phyloP scores from a whole-genome alignment of 176 grass and related monocot species.

The Carex pumila region DNA sequence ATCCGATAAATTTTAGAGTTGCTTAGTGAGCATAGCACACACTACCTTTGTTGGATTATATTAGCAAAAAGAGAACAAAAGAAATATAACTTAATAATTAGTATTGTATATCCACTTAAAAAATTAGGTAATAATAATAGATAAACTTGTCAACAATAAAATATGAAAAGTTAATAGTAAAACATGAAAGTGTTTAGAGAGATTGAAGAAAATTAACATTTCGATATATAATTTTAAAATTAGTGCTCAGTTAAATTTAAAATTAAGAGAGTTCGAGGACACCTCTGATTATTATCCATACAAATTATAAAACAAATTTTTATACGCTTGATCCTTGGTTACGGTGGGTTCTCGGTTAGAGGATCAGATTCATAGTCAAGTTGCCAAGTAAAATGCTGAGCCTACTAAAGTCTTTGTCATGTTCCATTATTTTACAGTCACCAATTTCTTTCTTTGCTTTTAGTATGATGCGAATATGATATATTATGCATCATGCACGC shows the following conservation, averaged over 20 bases:
- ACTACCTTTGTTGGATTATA: too few species aligned
- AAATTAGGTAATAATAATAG: too few species aligned
- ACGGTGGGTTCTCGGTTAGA: neutral
- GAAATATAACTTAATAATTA: too few species aligned
- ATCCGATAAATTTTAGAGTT: too few species aligned
- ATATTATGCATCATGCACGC: neutral
- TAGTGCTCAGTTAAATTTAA: neutral
- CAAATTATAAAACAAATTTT: neutral
- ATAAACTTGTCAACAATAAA: too few species aligned
- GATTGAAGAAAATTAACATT: too few species aligned
- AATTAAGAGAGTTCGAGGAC: neutral
- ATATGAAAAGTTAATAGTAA: too few species aligned
- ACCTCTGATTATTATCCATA: neutral
- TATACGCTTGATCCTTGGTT: neutral
- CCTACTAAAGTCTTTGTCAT: slow-evolving; percentile 9
- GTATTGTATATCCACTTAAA: too few species aligned
- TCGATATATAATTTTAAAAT: too few species aligned
- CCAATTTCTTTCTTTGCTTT: neutral
- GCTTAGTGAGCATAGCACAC: too few species aligned
- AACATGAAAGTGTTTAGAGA: too few species aligned
- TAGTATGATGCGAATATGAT: neutral
- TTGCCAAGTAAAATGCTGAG: neutral
- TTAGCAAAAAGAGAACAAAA: too few species aligned
- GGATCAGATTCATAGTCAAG: slow-evolving; percentile 13
- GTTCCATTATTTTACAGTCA: neutral